Evolutionary conservation across 2,329 filamentous ascomycete species (phyloP), one percentile per base, ranked within the genome.

Genomic region (Gremmenia infestans): DNA sequence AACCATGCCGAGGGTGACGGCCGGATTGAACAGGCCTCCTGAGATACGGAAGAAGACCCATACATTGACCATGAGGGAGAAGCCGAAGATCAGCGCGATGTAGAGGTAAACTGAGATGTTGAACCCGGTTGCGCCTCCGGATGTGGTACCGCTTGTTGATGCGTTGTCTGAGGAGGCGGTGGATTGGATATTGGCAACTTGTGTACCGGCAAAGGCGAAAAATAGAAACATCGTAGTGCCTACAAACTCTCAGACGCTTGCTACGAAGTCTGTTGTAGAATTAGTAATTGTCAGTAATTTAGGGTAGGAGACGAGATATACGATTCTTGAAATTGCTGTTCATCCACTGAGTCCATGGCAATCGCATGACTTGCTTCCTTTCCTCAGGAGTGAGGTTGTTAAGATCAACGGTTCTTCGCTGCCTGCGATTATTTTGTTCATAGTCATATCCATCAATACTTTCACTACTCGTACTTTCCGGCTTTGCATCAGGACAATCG

Each of bases 41-140:
- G 73, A 76, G 19, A 81, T 72, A 19, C 78, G 73, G 65, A 75
- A 81, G 65, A 81, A 81, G 3, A 79, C 73, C 79, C 79, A 81
- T 2, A 77, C 77, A 61, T 81, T 81, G 58, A 79, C 78, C 23
- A 74, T 74, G 46, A 81, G 69, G 5, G 57, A 65, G 53, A 65
- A 70, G 12, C 70, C 71, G 43, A 72, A 72, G 4, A 62, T 65
- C 6, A 70, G 48, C 4, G 62, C 57, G 46, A 64, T 63, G 59
- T 72, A 75, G 8, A 74, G 66, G 37, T 72, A 68, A 4, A 74
- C 74, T 4, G 68, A 65, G 14, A 74, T 69, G n/a, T 75, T 72
- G 60, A 77, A 76, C 8, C 74, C 74, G 0, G 75, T 75, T 1
- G 70, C 64, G 11, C 70, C 74, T 52, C 73, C 72, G 0, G 76